phyloP scores from a whole-genome alignment of 2,329 filamentous ascomycete species.

The Colletotrichum eleusines region DNA sequence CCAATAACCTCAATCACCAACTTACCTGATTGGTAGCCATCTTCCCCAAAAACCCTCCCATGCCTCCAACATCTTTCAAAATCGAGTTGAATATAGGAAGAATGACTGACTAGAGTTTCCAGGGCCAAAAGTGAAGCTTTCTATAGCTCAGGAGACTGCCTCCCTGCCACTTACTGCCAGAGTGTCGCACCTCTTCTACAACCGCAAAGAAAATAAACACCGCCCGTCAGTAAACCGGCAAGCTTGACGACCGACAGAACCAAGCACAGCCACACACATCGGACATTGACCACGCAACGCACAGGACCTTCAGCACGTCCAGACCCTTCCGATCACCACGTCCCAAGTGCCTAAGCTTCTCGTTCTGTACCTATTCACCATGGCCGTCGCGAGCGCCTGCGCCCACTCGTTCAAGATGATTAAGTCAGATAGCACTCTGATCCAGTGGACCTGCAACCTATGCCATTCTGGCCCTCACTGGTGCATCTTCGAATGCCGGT shows the following conservation, averaged over 20 bases:
- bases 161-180: background rate
- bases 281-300: constrained; percentile 9
- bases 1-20: background rate
- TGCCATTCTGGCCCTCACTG: constrained; percentile 75
- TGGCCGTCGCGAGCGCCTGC: constrained; percentile 69
- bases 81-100: background rate
- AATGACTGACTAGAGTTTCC: constrained; percentile 9
- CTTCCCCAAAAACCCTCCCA: background rate
- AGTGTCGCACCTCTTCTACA: background rate
- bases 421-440: constrained; percentile 74
- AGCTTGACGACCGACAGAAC: background rate
- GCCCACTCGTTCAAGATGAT: constrained; percentile 74
- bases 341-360: background rate
- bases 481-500: constrained; percentile 77
- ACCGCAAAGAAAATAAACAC: background rate
- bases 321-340: background rate
- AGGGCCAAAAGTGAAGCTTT: background rate
- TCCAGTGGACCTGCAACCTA: constrained; percentile 75
- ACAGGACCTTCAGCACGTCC: constrained; percentile 15
- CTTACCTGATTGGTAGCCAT: constrained; percentile 13
- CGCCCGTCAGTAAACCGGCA: background rate
- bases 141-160: background rate
- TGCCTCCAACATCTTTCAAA: constrained; percentile 11
- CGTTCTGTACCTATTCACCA: constrained; percentile 46
- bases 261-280: background rate